Percentiles rank a stretch among this genome's conserved stretches.
phyloP scores from a whole-genome alignment of 2,329 filamentous ascomycete genomes.

The Huntiella bhutanensis region DNA sequence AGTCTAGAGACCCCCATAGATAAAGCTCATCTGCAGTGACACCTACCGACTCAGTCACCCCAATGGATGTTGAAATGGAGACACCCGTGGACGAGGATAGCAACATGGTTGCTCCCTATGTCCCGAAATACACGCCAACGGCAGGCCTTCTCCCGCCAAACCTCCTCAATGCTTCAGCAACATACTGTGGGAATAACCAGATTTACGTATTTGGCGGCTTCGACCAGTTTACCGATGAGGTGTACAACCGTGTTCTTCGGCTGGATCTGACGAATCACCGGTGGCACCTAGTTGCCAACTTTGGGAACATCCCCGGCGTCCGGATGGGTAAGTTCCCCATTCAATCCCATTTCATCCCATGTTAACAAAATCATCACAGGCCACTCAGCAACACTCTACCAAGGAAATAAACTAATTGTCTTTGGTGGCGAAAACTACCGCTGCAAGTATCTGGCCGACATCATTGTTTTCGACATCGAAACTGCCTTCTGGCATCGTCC shows the following conservation, averaged over 20 bases:
- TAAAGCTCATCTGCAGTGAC: too few species aligned
- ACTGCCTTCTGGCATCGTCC: conserved; percentile 93
- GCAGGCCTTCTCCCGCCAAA: conserved; percentile 73
- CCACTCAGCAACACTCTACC: conserved; percentile 84
- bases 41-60: too few species aligned
- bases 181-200: conserved; percentile 93
- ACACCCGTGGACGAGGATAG: too few species aligned
- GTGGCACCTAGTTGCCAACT: conserved; percentile 95
- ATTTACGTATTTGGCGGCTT: conserved; percentile 98
- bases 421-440: conserved; percentile 98
- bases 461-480: conserved; percentile 89
- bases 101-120: background rate
- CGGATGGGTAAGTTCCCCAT: conserved; percentile 56
- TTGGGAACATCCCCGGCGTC: conserved; percentile 91
- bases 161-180: conserved; percentile 93
- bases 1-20: too few species aligned
- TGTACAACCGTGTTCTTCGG: conserved; percentile 92
- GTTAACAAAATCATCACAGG: conserved; percentile 28
- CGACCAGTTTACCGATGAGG: conserved; percentile 95
- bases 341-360: background rate
- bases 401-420: conserved; percentile 86
- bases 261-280: conserved; percentile 74
- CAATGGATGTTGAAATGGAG: too few species aligned
- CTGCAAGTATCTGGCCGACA: conserved; percentile 80
- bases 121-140: background rate